Evolutionary conservation across 805 yeast species (phyloP), one percentile per base, ranked within the genome.

Genomic region (Gaillardinia entomophila): DNA sequence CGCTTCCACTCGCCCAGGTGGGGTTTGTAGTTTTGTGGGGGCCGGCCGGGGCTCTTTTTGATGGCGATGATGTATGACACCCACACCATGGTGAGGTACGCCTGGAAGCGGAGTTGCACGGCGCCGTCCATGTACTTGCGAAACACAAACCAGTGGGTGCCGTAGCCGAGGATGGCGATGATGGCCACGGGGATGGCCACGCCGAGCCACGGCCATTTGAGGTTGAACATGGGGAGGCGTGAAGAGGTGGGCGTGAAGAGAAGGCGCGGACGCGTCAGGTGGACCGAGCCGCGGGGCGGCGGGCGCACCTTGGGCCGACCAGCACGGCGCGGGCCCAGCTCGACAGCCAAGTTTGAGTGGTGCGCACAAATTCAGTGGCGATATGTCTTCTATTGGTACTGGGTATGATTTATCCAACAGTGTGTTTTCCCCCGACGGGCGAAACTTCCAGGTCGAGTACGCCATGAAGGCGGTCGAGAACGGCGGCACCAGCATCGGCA

Each of bases 351-450:
- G n/a, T n/a, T n/a, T n/a, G n/a, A n/a, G n/a, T n/a, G n/a, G n/a
- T n/a, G n/a, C n/a, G n/a, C n/a, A n/a, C n/a, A n/a, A n/a, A n/a
- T n/a, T n/a, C n/a, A n/a, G n/a, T n/a, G n/a, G n/a, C n/a, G n/a
- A n/a, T n/a, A 19, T 19, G 22, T 19, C 97, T 25, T 92, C 98
- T 29, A 89, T 92, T 49, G 99, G 99, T 49, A 92, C 99, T 18
- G 99, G 99, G 13, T 92, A 92, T 77, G 99, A 92, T 72, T 79
- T 92, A 54, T 87, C 97, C 22, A 92, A 92, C 68, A 82, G 95
- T 65, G 96, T 90, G 41, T 92, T 92, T 66, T 79, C 87, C 35
- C 90, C 90, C 36, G 96, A 87, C 57, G 95, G 95, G 26, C 75
- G 95, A 66, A 86, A 85, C 60, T 92, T 92, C 68, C 99, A 92